These are phyloP conservation scores for Gracilariopsis chorda DNA, from an alignment of 23 red algal genomes.

Conservation along the genomic window DNA sequence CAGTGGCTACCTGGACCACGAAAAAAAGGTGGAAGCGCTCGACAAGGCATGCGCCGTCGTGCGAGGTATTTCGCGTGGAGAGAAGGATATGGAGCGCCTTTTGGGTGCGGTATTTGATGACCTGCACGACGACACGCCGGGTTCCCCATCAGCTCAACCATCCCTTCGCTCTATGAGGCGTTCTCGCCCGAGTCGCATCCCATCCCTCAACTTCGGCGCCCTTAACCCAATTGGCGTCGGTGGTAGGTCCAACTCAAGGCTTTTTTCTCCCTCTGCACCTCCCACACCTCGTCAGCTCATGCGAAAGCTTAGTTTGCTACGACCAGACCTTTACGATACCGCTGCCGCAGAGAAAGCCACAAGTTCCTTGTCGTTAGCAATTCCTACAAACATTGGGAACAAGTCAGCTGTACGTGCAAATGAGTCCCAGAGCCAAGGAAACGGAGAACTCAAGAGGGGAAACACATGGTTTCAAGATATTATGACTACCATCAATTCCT, in stretches of 20 bases:
- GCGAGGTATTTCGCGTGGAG: slow-evolving; percentile 40
- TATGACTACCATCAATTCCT: slow-evolving; percentile 19
- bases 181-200: not conserved
- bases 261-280: slow-evolving; percentile 19
- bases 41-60: slow-evolving; percentile 60
- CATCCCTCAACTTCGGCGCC: slow-evolving; percentile 16
- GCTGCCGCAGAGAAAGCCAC: slow-evolving; percentile 19
- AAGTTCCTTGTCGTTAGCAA: slow-evolving; percentile 1
- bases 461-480: slow-evolving; percentile 63
- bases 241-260: not conserved
- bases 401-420: not conserved
- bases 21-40: slow-evolving; percentile 49
- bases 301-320: not conserved
- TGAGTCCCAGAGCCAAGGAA: not conserved
- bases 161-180: slow-evolving; percentile 1
- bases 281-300: slow-evolving; percentile 60
- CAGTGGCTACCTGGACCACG: slow-evolving; percentile 33
- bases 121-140: slow-evolving; percentile 18
- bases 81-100: slow-evolving; percentile 59
- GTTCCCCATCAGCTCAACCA: slow-evolving; percentile 17
- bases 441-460: slow-evolving; percentile 56
- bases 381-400: not conserved
- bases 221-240: not conserved
- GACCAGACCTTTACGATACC: slow-evolving; percentile 42
- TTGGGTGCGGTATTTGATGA: slow-evolving; percentile 51